A percentile compares a stretch with the other conserved stretches of the same genome.
Evolutionary conservation across 257 asterid species (phyloP).

Genomic region (Solanum chilense): DNA sequence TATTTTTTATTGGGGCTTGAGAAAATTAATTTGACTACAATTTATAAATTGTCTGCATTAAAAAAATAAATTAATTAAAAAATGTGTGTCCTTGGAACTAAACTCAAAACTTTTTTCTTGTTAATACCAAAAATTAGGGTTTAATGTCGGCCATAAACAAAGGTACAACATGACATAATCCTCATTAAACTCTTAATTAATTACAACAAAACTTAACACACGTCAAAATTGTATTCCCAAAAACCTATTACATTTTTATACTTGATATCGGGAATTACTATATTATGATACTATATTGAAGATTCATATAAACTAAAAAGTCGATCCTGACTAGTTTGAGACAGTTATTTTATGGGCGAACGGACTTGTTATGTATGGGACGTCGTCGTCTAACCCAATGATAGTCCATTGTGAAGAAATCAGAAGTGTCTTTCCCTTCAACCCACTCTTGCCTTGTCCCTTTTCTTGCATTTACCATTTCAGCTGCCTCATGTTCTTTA

Average conservation of each 20-base stretch:
- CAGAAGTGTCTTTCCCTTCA: constrained; percentile 28
- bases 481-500: constrained; percentile 6
- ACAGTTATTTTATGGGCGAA: constrained; percentile 31
- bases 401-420: constrained; percentile 70
- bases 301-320: neutral
- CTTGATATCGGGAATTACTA: neutral
- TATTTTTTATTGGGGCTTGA: neutral
- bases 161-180: constrained; percentile 26
- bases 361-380: constrained; percentile 63
- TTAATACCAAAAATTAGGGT: constrained; percentile 25
- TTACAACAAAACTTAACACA: neutral
- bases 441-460: constrained; percentile 45
- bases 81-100: neutral
- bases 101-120: neutral
- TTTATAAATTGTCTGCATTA: neutral
- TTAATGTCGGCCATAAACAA: constrained; percentile 42
- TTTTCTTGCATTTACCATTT: constrained; percentile 20
- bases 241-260: neutral
- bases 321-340: neutral
- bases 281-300: neutral
- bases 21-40: constrained; percentile 21
- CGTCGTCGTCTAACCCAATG: constrained; percentile 44
- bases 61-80: neutral
- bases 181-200: constrained; percentile 8
- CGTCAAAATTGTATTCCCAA: neutral